Evolutionary conservation across 1,284 basidiomycete genomes (phyloP), one percentile per base, ranked within the genome.

Genomic region (Leccinum pachyderme): DNA sequence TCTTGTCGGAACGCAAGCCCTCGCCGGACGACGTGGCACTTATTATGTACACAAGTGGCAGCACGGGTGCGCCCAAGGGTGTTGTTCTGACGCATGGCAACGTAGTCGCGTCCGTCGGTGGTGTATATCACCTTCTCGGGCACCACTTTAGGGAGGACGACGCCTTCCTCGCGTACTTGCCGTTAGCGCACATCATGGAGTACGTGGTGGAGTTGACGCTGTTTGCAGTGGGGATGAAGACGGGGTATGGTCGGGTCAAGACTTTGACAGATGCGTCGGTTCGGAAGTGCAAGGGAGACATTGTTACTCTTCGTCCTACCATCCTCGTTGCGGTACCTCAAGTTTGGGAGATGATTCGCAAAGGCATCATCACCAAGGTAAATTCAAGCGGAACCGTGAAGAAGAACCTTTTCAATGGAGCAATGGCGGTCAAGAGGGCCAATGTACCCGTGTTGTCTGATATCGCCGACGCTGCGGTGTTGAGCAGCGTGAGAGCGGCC

Each of bases 11-110:
- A 15, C 79, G 87, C 18, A 70, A 70, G 12, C 91, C 91, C 2
- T 80, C 76, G 52, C 71, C 77, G 15, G 81, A 88, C 0, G 90
- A 88, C 56, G 74, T 88, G 5, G 91, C 89, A 24, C 93, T 93
- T 70, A 95, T 97, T 75, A 98, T 98, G 95, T 98, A 98, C 79
- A 98, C 95, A 24, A 89, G 84, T 58, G 93, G 95, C n/a, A 89
- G 86, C 54, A 96, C 94, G 0, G 95, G 95, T 27, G 77, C 90
- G 7, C 95, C 95, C 47, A 98, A 98, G 76, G 95, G 95, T 63
- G 95, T 97, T 57, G 81, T 91, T 54, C 86, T 99, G 62, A 90
- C 87, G 2, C 95, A 98, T 72, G 73, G 78, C 47, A 98, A 98
- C 75, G 83, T 98, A 59, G 76, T 95, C 51, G 87, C 95, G 2